phyloP scores from a whole-genome alignment of 352 stramenopile genomes.

The Phytophthora aleatoria region DNA sequence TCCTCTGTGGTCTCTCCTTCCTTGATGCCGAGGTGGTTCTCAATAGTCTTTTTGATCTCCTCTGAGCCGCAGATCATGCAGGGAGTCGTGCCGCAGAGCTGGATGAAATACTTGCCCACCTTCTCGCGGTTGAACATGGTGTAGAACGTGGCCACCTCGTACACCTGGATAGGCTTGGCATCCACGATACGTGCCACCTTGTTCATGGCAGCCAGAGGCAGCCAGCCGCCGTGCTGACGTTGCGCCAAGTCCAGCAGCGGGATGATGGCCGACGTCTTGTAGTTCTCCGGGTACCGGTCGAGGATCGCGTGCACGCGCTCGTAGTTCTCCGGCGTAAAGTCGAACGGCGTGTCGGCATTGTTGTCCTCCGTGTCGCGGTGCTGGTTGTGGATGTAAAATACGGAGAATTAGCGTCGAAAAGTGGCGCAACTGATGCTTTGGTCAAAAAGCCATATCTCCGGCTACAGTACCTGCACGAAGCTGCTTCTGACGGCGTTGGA shows the following conservation, averaged over 20 bases:
- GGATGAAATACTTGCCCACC: constrained; percentile 95
- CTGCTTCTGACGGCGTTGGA: constrained; percentile 46
- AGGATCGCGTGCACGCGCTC: constrained; percentile 95
- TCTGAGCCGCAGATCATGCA: constrained; percentile 99
- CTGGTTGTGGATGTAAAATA: constrained; percentile 43
- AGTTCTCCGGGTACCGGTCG: constrained; percentile 98
- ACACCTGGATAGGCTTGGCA: constrained; percentile 96
- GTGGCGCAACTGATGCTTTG: not conserved
- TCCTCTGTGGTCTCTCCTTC: constrained; percentile 90
- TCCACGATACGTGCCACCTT: constrained; percentile 99
- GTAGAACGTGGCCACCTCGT: constrained; percentile 99
- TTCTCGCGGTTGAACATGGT: constrained; percentile 99
- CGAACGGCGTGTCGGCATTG: constrained; percentile 95
- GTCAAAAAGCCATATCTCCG: constrained; percentile 5
- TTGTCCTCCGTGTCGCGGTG: constrained; percentile 98
- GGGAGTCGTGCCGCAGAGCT: constrained; percentile 99
- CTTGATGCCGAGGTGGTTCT: constrained; percentile 97
- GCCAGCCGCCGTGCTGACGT: constrained; percentile 97
- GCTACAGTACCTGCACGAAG: constrained; percentile 40
- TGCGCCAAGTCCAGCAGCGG: constrained; percentile 97
- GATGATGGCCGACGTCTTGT: constrained; percentile 99
- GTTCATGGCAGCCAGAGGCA: constrained; percentile 99
- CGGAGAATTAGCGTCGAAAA: constrained; percentile 3
- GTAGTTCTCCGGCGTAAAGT: constrained; percentile 99
- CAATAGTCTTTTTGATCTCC: constrained; percentile 99